A percentile compares a stretch with the other conserved stretches of the same genome.
phyloP scores from a whole-genome alignment of 148 eudicot species.

The Salicornia ramosissima region DNA sequence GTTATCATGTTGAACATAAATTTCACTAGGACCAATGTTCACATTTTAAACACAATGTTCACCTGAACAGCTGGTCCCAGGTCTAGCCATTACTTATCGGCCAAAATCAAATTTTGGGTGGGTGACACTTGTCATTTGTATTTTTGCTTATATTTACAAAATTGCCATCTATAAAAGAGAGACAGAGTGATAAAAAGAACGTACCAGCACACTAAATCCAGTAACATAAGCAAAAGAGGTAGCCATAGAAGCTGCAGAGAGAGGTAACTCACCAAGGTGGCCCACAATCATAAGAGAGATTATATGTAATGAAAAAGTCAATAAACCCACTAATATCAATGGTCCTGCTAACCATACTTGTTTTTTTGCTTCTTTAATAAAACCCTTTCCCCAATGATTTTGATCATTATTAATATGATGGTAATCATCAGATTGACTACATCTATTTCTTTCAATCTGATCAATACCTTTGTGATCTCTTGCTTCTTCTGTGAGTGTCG shows the following conservation, averaged over 20 bases:
- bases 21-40: no score
- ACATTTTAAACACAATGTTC: no score
- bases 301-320: conserved; percentile 51
- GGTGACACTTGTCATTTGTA: no score
- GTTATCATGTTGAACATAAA: no score
- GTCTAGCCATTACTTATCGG: no score
- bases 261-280: conserved; percentile 62
- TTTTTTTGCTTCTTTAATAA: conserved; percentile 47
- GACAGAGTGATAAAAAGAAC: conserved; percentile 22
- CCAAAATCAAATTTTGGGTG: no score
- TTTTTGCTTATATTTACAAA: no score
- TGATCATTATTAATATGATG: background rate
- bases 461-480: background rate
- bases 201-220: conserved; percentile 64
- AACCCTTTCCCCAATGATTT: conserved; percentile 6
- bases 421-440: background rate
- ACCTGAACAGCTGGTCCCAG: no score
- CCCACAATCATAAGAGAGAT: conserved; percentile 71
- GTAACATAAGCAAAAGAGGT: conserved; percentile 61
- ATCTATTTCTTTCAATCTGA: background rate
- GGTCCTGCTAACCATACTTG: conserved; percentile 68
- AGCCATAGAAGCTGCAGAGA: conserved; percentile 68
- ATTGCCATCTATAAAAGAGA: no score
- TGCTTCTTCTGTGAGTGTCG: background rate
- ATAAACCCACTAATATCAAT: conserved; percentile 40